A percentile compares a stretch with the other conserved stretches of the same genome.
These are phyloP conservation scores for Filobasidium floriforme DNA, from an alignment of 768 basidiomycete genomes.

Conservation along the genomic window DNA sequence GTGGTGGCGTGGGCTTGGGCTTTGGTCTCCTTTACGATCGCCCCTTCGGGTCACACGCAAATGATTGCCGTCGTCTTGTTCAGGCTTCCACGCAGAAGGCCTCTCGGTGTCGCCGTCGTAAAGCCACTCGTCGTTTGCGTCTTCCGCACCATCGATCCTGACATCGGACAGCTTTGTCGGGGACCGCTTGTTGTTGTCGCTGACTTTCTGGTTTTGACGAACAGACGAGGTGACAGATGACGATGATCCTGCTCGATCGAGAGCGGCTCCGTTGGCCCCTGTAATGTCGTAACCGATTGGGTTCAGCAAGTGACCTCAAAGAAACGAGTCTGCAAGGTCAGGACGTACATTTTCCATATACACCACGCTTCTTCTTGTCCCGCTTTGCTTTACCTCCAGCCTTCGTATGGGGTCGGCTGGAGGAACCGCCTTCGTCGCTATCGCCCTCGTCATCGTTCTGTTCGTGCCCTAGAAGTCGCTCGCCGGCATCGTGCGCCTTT, in stretches of 20 bases:
- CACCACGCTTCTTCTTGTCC: constrained; percentile 21
- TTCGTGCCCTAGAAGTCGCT: constrained; percentile 36
- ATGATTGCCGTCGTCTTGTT: constrained; percentile 8
- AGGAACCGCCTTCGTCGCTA: constrained; percentile 19
- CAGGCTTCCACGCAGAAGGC: constrained; percentile 27
- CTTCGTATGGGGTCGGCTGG: constrained; percentile 5
- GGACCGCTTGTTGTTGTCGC: not conserved
- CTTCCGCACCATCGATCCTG: constrained; percentile 2
- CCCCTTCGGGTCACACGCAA: not conserved
- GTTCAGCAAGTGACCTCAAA: not conserved
- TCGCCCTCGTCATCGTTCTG: constrained; percentile 30
- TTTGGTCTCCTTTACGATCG: not conserved
- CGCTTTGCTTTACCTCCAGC: constrained; percentile 56
- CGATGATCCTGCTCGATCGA: not conserved
- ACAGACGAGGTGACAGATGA: constrained; percentile 3
- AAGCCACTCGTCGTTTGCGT: constrained; percentile 29
- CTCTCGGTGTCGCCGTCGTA: constrained; percentile 40
- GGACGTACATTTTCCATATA: constrained; percentile 19
- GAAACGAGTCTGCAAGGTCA: not conserved
- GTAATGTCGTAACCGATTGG: not conserved
- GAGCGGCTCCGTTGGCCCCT: constrained; percentile 10
- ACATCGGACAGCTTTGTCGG: not conserved
- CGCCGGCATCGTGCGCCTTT: constrained; percentile 53
- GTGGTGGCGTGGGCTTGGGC: constrained; percentile 12
- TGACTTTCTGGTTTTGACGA: constrained; percentile 1